phyloP scores from a whole-genome alignment of 306 rosid genomes.

The Hippophae gyantsensis region DNA sequence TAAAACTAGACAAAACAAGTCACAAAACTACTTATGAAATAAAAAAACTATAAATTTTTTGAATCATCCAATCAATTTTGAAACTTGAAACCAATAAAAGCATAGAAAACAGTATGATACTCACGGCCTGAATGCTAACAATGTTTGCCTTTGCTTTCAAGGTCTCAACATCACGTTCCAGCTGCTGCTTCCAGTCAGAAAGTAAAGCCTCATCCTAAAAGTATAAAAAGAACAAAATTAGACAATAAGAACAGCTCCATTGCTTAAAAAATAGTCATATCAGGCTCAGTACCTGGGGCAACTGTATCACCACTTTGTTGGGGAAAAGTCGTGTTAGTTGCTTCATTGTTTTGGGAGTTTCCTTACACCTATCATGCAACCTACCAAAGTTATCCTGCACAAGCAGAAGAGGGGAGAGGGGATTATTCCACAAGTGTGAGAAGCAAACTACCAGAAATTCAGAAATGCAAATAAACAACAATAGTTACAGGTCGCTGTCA shows the following conservation, averaged over 20 bases:
- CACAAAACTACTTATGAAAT: background rate
- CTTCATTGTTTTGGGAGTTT: slow-evolving; percentile 71
- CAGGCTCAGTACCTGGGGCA: slow-evolving; percentile 62
- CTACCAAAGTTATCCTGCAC: slow-evolving; percentile 72
- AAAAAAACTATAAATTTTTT: background rate
- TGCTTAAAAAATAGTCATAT: background rate
- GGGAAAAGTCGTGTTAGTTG: slow-evolving; percentile 79
- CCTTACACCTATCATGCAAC: slow-evolving; percentile 77
- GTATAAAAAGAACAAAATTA: slow-evolving; percentile 5
- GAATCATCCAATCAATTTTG: background rate
- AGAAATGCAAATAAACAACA: background rate
- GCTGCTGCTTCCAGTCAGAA: slow-evolving; percentile 76
- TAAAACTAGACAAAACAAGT: slow-evolving; percentile 1
- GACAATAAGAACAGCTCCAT: slow-evolving; percentile 1
- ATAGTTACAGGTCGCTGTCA: background rate
- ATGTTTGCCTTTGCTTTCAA: slow-evolving; percentile 73
- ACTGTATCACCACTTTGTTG: slow-evolving; percentile 68
- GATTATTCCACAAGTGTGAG: slow-evolving; percentile 11
- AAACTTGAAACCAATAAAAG: no score
- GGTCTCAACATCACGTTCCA: slow-evolving; percentile 79
- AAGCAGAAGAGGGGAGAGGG: slow-evolving; percentile 12
- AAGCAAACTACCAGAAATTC: slow-evolving; percentile 1
- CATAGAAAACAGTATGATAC: slow-evolving; percentile 19
- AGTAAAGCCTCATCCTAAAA: slow-evolving; percentile 69
- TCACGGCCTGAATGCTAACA: slow-evolving; percentile 59